Conservation (phyloP, 441 rosid genomes). For the California macrophylla region DNA sequence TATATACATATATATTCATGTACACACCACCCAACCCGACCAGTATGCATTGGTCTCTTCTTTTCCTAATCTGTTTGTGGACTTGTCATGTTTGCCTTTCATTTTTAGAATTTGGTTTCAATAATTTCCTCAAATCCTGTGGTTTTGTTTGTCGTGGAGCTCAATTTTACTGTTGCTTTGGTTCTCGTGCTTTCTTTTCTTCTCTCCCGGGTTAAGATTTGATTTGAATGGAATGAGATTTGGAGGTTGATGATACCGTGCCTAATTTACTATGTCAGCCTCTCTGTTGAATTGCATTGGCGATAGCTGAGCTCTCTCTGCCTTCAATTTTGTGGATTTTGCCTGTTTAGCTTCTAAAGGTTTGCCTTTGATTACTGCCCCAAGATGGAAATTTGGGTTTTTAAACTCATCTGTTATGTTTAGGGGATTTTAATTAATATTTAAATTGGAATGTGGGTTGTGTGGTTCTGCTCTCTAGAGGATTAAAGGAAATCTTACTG, state of each 20-base stretch:
- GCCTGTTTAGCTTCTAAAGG: not conserved
- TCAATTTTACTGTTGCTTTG: not conserved
- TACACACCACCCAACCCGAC: not conserved
- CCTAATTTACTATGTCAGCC: not conserved
- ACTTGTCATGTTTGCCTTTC: not conserved
- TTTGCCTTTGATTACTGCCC: not conserved
- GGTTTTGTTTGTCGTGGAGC: not conserved
- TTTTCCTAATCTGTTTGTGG: not conserved
- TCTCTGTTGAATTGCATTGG: not conserved
- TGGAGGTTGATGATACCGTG: not conserved
- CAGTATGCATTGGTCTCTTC: not conserved
- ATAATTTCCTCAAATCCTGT: not conserved
- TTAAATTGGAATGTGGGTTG: not conserved
- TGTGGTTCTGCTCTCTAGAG: too few relatives aligned
- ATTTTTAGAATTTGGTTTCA: not conserved
- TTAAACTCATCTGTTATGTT: not conserved
- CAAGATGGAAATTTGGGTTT: not conserved
- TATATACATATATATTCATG: not conserved
- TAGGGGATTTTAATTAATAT: not conserved
- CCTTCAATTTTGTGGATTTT: not conserved
- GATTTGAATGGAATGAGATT: not conserved
- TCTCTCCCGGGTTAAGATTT: not conserved
- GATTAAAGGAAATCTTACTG: too few relatives aligned
- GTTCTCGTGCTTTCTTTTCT: not conserved
- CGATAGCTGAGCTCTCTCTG: not conserved